A percentile compares a stretch with the other conserved stretches of the same genome.
Conservation (phyloP, 1,284 basidiomycete genomes). For the Ustilago vetiveriae region DNA sequence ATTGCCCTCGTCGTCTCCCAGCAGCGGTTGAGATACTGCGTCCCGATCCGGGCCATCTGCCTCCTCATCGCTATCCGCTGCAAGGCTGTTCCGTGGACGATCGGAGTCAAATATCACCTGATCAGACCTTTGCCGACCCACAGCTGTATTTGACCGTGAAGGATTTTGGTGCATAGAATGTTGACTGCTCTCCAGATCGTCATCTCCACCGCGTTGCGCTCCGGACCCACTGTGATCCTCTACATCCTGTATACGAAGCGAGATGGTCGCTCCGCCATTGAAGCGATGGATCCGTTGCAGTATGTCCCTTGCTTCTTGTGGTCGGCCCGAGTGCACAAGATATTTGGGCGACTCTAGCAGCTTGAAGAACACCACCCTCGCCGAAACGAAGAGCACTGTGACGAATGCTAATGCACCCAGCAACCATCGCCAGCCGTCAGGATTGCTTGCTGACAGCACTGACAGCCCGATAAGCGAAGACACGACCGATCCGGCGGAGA, state of each 20-base stretch:
- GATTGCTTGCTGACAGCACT: conserved; percentile 38
- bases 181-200: conserved; percentile 16
- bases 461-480: conserved; percentile 39
- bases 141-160: not conserved
- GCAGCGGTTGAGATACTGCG: conserved; percentile 1
- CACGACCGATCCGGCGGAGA: conserved; percentile 53
- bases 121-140: not conserved
- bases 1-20: not conserved
- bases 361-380: conserved; percentile 84
- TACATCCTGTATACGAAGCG: conserved; percentile 48
- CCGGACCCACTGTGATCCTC: conserved; percentile 12
- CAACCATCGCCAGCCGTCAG: conserved; percentile 47
- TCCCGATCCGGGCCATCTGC: conserved; percentile 1
- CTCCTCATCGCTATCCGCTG: conserved; percentile 3
- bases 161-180: conserved; percentile 15
- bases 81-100: conserved; percentile 1
- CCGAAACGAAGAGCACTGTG: conserved; percentile 85
- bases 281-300: conserved; percentile 54
- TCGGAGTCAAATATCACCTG: not conserved
- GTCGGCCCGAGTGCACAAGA: conserved; percentile 49
- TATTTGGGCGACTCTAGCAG: conserved; percentile 84
- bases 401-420: conserved; percentile 36
- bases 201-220: not conserved
- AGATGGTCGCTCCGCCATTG: conserved; percentile 42
- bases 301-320: conserved; percentile 53